Evolutionary conservation across 2,329 filamentous ascomycete genomes (phyloP).

Genomic region (Cladosporium cucumerinum): DNA sequence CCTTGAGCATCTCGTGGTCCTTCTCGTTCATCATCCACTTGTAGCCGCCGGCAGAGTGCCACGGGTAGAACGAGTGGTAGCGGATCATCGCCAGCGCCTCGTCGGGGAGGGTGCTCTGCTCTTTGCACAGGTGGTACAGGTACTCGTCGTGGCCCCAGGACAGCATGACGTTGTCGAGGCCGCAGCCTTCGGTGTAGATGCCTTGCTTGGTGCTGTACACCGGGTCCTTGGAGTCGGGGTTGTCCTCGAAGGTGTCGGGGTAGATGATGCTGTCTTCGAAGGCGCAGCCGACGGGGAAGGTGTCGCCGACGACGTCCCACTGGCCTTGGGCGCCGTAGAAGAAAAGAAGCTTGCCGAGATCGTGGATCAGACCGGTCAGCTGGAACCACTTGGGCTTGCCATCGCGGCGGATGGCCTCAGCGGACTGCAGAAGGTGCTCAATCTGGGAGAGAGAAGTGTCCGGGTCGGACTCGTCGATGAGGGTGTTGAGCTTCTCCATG

Average conservation of each 20-base stretch:
- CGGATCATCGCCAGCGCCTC: constrained; percentile 90
- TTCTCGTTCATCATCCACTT: constrained; percentile 77
- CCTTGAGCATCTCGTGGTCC: constrained; percentile 74
- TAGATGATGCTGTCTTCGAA: constrained; percentile 73
- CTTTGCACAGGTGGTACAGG: constrained; percentile 80
- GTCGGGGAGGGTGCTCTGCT: constrained; percentile 71
- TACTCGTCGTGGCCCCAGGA: constrained; percentile 90
- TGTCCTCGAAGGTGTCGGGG: constrained; percentile 69
- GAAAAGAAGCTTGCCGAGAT: constrained; percentile 75
- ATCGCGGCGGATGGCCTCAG: constrained; percentile 84
- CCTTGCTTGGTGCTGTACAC: constrained; percentile 74
- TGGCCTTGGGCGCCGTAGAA: constrained; percentile 81
- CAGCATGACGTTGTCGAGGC: constrained; percentile 83
- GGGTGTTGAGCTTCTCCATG: constrained; percentile 86
- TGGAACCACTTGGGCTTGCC: constrained; percentile 82
- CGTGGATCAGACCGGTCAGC: constrained; percentile 72
- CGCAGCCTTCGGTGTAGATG: constrained; percentile 76
- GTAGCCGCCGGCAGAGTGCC: constrained; percentile 82
- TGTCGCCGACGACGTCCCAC: constrained; percentile 91
- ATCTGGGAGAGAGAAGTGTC: constrained; percentile 86
- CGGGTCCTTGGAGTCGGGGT: constrained; percentile 69
- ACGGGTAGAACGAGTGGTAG: constrained; percentile 91
- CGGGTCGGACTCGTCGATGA: constrained; percentile 87
- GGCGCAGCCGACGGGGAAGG: constrained; percentile 73
- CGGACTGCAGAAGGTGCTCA: constrained; percentile 82